phyloP scores from a whole-genome alignment of 1,284 basidiomycete species.

The Ustilago cynodontis region DNA sequence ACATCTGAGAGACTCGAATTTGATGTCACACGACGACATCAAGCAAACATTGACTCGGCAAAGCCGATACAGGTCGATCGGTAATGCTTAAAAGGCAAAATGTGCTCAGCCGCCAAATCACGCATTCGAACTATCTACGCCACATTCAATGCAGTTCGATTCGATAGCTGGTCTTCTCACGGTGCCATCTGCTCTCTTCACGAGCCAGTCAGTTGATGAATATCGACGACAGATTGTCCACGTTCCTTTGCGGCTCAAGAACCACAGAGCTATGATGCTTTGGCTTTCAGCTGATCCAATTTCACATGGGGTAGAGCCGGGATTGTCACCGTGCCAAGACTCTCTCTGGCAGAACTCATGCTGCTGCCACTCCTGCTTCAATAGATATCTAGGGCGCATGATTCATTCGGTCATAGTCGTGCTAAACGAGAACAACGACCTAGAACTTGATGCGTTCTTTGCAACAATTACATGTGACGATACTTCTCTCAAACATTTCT shows the following conservation, averaged over 20 bases:
- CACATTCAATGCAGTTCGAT: not conserved
- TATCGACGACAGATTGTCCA: not conserved
- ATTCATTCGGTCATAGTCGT: not conserved
- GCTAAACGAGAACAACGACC: not conserved
- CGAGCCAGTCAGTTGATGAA: not conserved
- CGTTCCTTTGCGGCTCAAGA: not conserved
- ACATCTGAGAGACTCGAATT: no score
- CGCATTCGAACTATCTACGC: not conserved
- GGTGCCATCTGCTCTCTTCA: not conserved
- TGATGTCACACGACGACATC: no score
- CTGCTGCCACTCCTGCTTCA: not conserved
- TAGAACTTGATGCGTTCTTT: slow-evolving; percentile 35
- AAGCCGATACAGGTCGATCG: slow-evolving; percentile 4
- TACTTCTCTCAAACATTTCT: slow-evolving; percentile 41
- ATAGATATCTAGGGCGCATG: not conserved
- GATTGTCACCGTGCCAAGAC: not conserved
- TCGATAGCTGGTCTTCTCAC: not conserved
- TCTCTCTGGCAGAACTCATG: not conserved
- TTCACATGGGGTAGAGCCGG: no score
- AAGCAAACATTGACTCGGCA: not conserved
- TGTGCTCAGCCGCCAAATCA: not conserved
- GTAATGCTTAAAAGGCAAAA: not conserved
- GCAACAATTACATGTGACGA: slow-evolving; percentile 40
- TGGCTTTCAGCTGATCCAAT: no score
- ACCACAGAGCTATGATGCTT: not conserved